A percentile compares a stretch with the other conserved stretches of the same genome.
These are phyloP conservation scores for Cicer bijugum DNA, from an alignment of 306 rosid species.

Conservation along the genomic window DNA sequence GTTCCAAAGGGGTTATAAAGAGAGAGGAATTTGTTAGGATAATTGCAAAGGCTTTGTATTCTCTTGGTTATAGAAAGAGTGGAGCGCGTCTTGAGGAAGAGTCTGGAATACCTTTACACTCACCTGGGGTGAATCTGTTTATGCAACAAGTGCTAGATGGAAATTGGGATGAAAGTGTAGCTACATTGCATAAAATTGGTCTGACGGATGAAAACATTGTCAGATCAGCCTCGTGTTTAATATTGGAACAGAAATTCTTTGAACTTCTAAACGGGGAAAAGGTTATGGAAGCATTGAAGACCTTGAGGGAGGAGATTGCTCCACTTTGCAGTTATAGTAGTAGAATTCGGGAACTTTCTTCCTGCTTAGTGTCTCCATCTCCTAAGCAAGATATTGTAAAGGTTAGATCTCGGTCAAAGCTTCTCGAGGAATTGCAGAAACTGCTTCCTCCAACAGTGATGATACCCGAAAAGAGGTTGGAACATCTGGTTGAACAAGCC, in stretches of 20 bases:
- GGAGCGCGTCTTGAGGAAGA: slow-evolving; percentile 91
- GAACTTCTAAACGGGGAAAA: slow-evolving; percentile 74
- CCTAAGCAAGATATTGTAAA: slow-evolving; percentile 48
- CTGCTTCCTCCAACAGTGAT: slow-evolving; percentile 86
- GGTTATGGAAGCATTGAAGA: slow-evolving; percentile 80
- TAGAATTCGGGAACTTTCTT: slow-evolving; percentile 84
- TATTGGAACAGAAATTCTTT: slow-evolving; percentile 86
- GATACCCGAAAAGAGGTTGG: slow-evolving; percentile 95
- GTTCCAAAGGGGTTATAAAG: slow-evolving; percentile 86
- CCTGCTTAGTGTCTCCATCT: slow-evolving; percentile 70
- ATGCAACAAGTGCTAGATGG: slow-evolving; percentile 87
- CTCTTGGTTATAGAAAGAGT: slow-evolving; percentile 87
- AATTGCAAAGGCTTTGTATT: slow-evolving; percentile 86
- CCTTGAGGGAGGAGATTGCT: slow-evolving; percentile 83
- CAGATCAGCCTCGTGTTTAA: slow-evolving; percentile 74
- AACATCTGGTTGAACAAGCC: slow-evolving; percentile 91
- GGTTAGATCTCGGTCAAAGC: slow-evolving; percentile 70
- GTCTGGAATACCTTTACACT: slow-evolving; percentile 85
- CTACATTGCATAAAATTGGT: slow-evolving; percentile 72
- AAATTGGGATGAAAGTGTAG: slow-evolving; percentile 80
- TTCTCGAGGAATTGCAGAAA: slow-evolving; percentile 86
- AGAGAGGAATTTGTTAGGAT: slow-evolving; percentile 92
- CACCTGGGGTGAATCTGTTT: slow-evolving; percentile 67
- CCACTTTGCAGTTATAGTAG: slow-evolving; percentile 63
- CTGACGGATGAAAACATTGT: slow-evolving; percentile 62